phyloP scores from a whole-genome alignment of 176 grass and related monocot genomes.

The Zoysia japonica region DNA sequence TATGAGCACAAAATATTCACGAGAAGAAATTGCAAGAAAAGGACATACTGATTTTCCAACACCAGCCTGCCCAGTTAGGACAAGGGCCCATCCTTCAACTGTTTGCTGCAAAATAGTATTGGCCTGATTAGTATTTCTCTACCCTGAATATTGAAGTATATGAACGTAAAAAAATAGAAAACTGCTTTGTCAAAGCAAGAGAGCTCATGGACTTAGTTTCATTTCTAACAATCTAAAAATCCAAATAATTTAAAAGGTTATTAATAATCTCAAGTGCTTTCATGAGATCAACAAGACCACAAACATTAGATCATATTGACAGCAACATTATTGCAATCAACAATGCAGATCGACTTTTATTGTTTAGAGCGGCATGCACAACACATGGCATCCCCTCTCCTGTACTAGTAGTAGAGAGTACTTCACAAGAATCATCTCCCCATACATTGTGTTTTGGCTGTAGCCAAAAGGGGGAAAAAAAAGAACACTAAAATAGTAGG shows the following conservation, averaged over 20 bases:
- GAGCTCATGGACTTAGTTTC: background rate
- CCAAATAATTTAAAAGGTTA: background rate
- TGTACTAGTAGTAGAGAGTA: background rate
- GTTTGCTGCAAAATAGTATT: conserved; percentile 50
- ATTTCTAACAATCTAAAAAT: conserved; percentile 22
- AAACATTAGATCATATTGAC: background rate
- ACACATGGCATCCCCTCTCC: background rate
- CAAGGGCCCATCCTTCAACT: conserved; percentile 67
- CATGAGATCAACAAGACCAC: background rate
- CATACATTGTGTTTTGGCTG: background rate
- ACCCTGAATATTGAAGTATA: conserved; percentile 26
- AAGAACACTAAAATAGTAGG: conserved; percentile 7
- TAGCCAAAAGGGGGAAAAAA: background rate
- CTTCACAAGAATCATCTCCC: background rate
- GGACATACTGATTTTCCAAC: conserved; percentile 87
- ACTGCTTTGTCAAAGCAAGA: background rate
- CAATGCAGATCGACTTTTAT: background rate
- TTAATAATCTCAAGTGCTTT: conserved; percentile 9
- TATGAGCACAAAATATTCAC: conserved; percentile 6
- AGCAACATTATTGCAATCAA: conserved; percentile 7
- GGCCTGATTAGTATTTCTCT: conserved; percentile 39
- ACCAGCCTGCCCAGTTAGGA: conserved; percentile 90
- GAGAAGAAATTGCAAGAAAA: conserved; percentile 24
- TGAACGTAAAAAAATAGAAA: conserved; percentile 24
- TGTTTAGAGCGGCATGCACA: background rate